Evolutionary conservation across 2,329 filamentous ascomycete species (phyloP).

Genomic region (Trichoderma sp.): DNA sequence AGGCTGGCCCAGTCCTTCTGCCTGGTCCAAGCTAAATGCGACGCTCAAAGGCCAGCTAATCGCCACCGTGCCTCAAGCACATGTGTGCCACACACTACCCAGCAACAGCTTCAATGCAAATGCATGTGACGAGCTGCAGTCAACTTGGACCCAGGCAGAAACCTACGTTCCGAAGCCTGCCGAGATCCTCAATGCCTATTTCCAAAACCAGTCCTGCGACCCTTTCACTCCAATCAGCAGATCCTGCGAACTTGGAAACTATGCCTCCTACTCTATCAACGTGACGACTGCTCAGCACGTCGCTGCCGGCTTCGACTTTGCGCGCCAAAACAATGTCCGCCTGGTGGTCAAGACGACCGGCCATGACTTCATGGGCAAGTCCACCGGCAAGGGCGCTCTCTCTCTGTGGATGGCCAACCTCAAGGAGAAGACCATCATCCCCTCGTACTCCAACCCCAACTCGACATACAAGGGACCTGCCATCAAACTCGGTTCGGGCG

Average conservation of each 20-base stretch:
- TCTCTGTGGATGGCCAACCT: conserved; percentile 42
- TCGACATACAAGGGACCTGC: conserved; percentile 41
- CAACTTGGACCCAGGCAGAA: no score
- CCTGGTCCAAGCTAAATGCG: conserved; percentile 51
- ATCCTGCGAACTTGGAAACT: conserved; percentile 40
- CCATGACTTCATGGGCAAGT: conserved; percentile 35
- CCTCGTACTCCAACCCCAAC: conserved; percentile 19
- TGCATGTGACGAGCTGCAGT: no score
- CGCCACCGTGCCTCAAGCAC: conserved; percentile 48
- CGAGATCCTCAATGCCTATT: conserved; percentile 11
- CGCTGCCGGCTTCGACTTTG: conserved; percentile 32
- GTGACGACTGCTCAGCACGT: conserved; percentile 31
- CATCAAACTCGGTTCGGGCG: conserved; percentile 52
- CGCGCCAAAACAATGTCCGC: conserved; percentile 33
- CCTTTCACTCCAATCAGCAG: conserved; percentile 36
- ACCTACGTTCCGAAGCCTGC: conserved; percentile 19
- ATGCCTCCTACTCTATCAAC: conserved; percentile 35
- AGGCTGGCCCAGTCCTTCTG: conserved; percentile 47
- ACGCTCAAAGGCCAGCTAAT: conserved; percentile 51
- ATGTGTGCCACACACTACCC: conserved; percentile 44
- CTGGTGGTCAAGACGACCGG: conserved; percentile 33
- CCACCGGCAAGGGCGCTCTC: conserved; percentile 36
- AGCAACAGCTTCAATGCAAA: no score
- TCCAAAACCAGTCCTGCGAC: conserved; percentile 32
- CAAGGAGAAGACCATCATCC: conserved; percentile 29